These are phyloP conservation scores for Kernera saxatilis DNA, from an alignment of 345 rosid genomes.

Conservation along the genomic window DNA sequence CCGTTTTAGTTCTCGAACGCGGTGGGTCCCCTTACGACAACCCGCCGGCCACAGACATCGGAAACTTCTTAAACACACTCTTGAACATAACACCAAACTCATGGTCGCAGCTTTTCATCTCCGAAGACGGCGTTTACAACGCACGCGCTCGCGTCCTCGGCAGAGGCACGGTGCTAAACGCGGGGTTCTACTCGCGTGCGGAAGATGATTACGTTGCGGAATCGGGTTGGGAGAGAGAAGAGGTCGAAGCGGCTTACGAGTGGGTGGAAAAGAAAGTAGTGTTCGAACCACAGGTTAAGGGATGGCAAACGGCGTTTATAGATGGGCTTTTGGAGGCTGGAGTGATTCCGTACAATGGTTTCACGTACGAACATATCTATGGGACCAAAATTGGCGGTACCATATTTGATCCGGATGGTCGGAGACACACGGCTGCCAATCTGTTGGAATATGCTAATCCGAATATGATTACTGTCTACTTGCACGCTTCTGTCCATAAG, in stretches of 20 bases:
- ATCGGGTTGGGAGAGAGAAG: slow-evolving; percentile 33
- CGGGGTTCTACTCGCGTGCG: slow-evolving; percentile 58
- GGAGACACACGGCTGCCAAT: slow-evolving; percentile 65
- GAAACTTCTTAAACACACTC: slow-evolving; percentile 36
- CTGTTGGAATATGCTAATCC: slow-evolving; percentile 64
- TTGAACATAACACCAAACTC: slow-evolving; percentile 35
- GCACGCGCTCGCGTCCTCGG: slow-evolving; percentile 66
- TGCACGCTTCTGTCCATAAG: slow-evolving; percentile 54
- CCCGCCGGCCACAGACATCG: slow-evolving; percentile 34
- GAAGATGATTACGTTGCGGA: slow-evolving; percentile 23
- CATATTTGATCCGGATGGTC: slow-evolving; percentile 51
- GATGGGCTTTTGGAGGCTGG: slow-evolving; percentile 62
- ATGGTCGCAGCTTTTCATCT: slow-evolving; percentile 53
- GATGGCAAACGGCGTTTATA: slow-evolving; percentile 59
- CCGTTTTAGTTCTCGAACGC: slow-evolving; percentile 59
- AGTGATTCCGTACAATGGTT: slow-evolving; percentile 53
- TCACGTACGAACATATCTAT: slow-evolving; percentile 44
- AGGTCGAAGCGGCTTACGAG: slow-evolving; percentile 46
- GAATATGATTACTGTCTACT: slow-evolving; percentile 33
- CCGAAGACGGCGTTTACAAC: slow-evolving; percentile 69
- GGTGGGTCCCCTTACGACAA: slow-evolving; percentile 37
- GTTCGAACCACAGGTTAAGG: slow-evolving; percentile 36
- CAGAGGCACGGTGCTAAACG: slow-evolving; percentile 74
- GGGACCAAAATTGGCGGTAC: slow-evolving; percentile 69
- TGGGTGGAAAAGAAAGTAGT: slow-evolving; percentile 72